These are phyloP conservation scores for Pythium graminicola DNA, from an alignment of 352 stramenopile genomes.

Conservation along the genomic window DNA sequence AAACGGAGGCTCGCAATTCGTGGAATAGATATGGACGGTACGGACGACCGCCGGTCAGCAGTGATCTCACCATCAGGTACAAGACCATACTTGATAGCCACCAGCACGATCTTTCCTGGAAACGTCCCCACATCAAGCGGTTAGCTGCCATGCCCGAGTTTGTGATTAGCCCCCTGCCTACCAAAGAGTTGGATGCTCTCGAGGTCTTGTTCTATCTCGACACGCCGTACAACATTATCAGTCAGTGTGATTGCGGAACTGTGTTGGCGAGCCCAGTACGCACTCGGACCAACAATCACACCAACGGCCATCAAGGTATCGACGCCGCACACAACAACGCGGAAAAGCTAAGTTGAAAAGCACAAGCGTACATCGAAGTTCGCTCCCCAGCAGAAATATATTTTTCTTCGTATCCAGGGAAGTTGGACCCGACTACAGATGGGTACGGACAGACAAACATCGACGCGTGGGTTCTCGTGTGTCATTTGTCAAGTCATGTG, in stretches of 20 bases:
- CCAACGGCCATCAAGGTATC: not conserved
- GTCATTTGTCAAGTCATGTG: slow-evolving; percentile 22
- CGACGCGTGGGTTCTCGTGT: slow-evolving; percentile 18
- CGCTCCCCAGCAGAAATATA: not conserved
- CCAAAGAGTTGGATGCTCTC: slow-evolving; percentile 18
- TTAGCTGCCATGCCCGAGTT: slow-evolving; percentile 19
- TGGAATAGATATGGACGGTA: not conserved
- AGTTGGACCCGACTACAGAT: slow-evolving; percentile 19
- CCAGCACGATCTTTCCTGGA: slow-evolving; percentile 8
- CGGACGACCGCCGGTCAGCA: not conserved
- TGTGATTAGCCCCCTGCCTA: slow-evolving; percentile 33
- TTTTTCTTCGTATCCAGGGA: slow-evolving; percentile 15
- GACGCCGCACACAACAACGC: not conserved
- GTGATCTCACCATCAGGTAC: not conserved
- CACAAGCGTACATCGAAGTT: slow-evolving; percentile 6
- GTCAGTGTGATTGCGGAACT: slow-evolving; percentile 36
- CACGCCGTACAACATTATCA: slow-evolving; percentile 23
- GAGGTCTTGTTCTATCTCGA: slow-evolving; percentile 38
- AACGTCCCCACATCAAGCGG: not conserved
- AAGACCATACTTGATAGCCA: not conserved
- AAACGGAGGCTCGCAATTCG: no score
- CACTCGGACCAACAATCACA: slow-evolving; percentile 16
- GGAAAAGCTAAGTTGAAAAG: not conserved
- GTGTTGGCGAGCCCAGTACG: slow-evolving; percentile 31
- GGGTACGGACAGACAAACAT: slow-evolving; percentile 20